These are phyloP conservation scores for Carpinus viminea DNA, from an alignment of 306 rosid genomes.

Conservation along the genomic window DNA sequence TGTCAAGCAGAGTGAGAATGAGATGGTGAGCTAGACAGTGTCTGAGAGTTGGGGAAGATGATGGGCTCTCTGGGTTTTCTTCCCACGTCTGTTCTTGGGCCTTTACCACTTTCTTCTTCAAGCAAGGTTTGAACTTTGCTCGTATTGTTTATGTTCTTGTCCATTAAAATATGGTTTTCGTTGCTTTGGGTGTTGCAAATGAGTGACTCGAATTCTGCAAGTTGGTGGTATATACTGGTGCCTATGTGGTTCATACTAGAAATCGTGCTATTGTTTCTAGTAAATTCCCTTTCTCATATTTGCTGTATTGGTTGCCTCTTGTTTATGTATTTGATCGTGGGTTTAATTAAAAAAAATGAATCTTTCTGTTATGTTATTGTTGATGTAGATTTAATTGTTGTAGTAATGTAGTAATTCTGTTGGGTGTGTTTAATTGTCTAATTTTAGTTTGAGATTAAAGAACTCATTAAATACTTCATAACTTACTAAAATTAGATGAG, in stretches of 20 bases:
- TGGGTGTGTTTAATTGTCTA: not conserved
- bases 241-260: not conserved
- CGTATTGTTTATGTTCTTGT: not conserved
- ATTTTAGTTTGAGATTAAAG: not conserved
- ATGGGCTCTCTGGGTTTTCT: constrained; percentile 27
- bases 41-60: constrained; percentile 33
- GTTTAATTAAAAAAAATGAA: not conserved
- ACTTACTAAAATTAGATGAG: not conserved
- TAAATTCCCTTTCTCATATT: not conserved
- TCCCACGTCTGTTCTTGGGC: constrained; percentile 30
- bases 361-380: not conserved
- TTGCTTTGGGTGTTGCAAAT: not conserved
- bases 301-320: not conserved
- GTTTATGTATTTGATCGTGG: not conserved
- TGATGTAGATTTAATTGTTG: not conserved
- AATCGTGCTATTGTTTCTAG: not conserved
- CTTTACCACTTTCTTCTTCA: constrained; percentile 14
- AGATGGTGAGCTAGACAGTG: constrained; percentile 13
- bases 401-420: not conserved
- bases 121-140: constrained; percentile 5
- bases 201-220: not conserved
- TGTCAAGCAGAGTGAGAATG: not conserved
- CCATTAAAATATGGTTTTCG: not conserved
- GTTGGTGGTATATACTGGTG: not conserved
- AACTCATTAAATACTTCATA: not conserved